These are phyloP conservation scores for Hyaloperonospora brassicae DNA, from an alignment of 352 stramenopile genomes.

Conservation along the genomic window DNA sequence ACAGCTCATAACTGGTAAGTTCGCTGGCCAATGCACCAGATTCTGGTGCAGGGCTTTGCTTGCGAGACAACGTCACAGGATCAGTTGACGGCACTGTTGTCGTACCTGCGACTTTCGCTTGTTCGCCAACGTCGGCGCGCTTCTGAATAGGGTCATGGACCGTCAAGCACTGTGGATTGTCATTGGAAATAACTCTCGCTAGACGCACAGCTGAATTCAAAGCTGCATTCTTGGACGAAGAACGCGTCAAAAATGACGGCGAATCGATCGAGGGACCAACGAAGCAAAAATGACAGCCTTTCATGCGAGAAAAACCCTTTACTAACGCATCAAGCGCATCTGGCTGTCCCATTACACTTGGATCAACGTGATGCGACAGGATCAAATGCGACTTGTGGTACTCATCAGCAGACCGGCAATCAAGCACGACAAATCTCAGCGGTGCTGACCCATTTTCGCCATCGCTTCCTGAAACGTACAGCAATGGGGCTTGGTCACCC, in stretches of 20 bases:
- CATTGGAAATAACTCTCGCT: constrained; percentile 48
- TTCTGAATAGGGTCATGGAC: constrained; percentile 16
- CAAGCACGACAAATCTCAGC: constrained; percentile 68
- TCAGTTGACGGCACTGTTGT: constrained; percentile 1
- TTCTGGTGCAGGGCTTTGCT: constrained; percentile 15
- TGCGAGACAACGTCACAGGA: constrained; percentile 15
- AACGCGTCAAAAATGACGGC: constrained; percentile 15
- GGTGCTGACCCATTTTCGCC: constrained; percentile 1
- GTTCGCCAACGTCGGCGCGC: constrained; percentile 9
- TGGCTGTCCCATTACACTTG: constrained; percentile 57
- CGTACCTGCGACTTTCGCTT: constrained; percentile 8
- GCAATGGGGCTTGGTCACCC: not conserved
- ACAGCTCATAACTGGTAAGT: constrained; percentile 25
- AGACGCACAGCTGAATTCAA: constrained; percentile 52
- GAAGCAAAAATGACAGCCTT: constrained; percentile 87
- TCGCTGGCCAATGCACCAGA: constrained; percentile 29
- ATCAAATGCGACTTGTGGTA: constrained; percentile 77
- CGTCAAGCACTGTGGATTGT: constrained; percentile 26
- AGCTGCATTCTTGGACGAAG: constrained; percentile 28
- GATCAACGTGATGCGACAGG: constrained; percentile 83
- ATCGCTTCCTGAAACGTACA: not conserved
- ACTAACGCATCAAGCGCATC: constrained; percentile 68
- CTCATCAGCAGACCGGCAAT: constrained; percentile 67
- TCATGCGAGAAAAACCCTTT: constrained; percentile 78
- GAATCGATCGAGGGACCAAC: constrained; percentile 52